Percentiles rank a stretch among this genome's conserved stretches.
These are phyloP conservation scores for Solanum pimpinellifolium DNA, from an alignment of 257 asterid genomes.

Conservation along the genomic window DNA sequence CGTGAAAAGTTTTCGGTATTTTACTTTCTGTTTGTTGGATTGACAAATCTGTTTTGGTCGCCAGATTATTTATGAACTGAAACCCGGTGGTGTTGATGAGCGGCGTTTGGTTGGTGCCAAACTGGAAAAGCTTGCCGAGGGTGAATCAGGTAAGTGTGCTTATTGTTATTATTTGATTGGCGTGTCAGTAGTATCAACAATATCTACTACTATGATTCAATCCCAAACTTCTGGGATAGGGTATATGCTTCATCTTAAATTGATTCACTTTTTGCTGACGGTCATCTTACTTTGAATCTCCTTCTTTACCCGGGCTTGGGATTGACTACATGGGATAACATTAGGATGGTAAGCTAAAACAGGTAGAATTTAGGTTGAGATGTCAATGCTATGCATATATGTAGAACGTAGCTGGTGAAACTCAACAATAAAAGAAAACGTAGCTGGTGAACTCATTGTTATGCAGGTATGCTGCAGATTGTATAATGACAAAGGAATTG, in stretches of 20 bases:
- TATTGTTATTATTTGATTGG: not conserved
- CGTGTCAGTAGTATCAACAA: not conserved
- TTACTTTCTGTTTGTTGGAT: not conserved
- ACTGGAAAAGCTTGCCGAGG: slow-evolving; percentile 95
- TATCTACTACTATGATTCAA: not conserved
- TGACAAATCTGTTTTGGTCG: not conserved
- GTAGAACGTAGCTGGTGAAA: not conserved
- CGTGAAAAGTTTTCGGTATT: not conserved
- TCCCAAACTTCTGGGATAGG: not conserved
- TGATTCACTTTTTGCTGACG: not conserved
- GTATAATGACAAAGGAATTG: not conserved
- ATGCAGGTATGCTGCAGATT: not conserved
- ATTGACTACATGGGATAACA: not conserved
- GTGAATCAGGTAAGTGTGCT: slow-evolving; percentile 56
- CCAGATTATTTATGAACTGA: slow-evolving; percentile 92
- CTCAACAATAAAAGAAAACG: not conserved
- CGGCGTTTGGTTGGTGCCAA: slow-evolving; percentile 98
- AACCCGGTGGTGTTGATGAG: slow-evolving; percentile 98
- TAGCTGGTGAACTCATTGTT: not conserved
- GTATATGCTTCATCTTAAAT: not conserved
- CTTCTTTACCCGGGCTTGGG: not conserved
- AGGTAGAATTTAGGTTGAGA: not conserved
- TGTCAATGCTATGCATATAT: not conserved
- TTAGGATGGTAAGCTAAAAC: not conserved
- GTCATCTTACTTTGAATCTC: not conserved